phyloP scores from a whole-genome alignment of 257 asterid genomes.

The Fraxinus pennsylvanica region DNA sequence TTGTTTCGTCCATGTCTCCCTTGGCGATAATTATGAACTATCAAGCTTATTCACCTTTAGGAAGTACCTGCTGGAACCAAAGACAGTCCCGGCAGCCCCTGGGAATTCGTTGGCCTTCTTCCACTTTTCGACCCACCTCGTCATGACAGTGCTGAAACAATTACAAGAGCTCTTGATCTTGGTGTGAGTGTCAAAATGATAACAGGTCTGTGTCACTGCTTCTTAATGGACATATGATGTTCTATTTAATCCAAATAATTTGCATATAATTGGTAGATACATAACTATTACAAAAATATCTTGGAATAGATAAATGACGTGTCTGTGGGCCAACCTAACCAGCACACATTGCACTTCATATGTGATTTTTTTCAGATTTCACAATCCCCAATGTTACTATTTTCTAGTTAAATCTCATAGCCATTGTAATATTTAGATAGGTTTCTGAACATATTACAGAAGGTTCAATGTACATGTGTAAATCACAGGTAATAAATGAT shows the following conservation, averaged over 20 bases:
- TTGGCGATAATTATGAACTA: not conserved
- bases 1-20: not conserved
- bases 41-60: constrained; percentile 14
- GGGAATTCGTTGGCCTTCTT: constrained; percentile 35
- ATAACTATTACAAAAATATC: not conserved
- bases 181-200: constrained; percentile 43
- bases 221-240: not conserved
- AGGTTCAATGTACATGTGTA: not conserved
- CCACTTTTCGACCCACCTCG: constrained; percentile 37
- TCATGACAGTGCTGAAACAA: constrained; percentile 37
- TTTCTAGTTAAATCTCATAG: too few relatives aligned
- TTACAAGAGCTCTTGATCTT: constrained; percentile 36
- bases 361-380: not conserved
- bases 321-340: not conserved
- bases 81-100: constrained; percentile 34
- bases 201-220: constrained; percentile 24
- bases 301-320: not conserved
- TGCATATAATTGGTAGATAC: not conserved
- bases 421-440: too few relatives aligned
- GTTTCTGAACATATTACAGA: too few relatives aligned
- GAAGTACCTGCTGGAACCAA: constrained; percentile 31
- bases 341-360: too few relatives aligned
- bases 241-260: not conserved
- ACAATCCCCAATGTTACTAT: too few relatives aligned
- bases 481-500: not conserved